Base-by-base conservation (phyloP, 73 alveolate genomes). In the Paraurostyla sp. region DNA sequence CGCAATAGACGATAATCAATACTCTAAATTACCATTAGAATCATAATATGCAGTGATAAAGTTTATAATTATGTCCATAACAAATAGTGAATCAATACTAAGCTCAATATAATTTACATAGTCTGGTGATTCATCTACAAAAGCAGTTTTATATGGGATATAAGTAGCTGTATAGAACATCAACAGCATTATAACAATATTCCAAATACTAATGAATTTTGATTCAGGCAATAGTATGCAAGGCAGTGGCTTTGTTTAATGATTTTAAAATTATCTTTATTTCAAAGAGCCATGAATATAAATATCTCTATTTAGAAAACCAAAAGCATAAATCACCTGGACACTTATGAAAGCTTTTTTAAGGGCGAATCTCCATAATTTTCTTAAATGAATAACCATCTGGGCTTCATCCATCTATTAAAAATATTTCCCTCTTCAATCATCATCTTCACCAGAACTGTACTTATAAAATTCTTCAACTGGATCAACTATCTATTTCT, bases 161-260 rank as follows among this genome's bases (percentile, higher is more conserved):
- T 62, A 60, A 33, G 95, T 85, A 32, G 93, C 89, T 29, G 93
- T 85, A 85, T 90, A 90, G 20, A 90, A 40, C 95, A 90, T 80
- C 0, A 84, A 65, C 43, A 85, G 30, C n/a, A 83, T 85, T 57
- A 90, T 90, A 23, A 90, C 49, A 51, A 71, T n/a, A 85, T 90
- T 88, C 95, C 95, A 90, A 0, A 84, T 20, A 11, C 69, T 65
- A 16, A 42, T 69, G 0, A 90, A 40, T 29, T 38, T 48, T 15
- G 89, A 41, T 0, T 69, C 83, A 0, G 95, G 95, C 60, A 81
- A 33, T 65, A 90, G 49, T 0, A 90, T 90, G 82, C 73, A 90
- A 25, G 63, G 57, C 2, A 11, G 46, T 27, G 76, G 73, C 58
- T 84, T 84, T 27, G 40, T 90, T 15, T 50, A 36, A 29, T 43